Base-by-base conservation (phyloP, 164 flowering plant genomes). In the Chimonanthus praecox region DNA sequence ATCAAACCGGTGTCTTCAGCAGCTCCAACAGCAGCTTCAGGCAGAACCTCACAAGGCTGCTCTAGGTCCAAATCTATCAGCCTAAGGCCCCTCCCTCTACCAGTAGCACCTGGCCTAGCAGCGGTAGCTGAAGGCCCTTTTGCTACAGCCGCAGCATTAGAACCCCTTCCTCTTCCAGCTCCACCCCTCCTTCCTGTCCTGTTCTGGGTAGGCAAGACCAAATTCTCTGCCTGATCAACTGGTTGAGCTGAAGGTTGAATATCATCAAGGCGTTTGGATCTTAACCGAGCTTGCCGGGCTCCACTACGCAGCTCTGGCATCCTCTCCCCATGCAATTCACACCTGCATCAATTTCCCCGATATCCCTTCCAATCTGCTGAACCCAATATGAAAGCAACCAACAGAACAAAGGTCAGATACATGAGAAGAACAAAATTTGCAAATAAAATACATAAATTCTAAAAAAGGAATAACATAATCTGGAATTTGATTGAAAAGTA, bases 291-390 rank as follows among this genome's bases (percentile, higher is more conserved):
- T 72, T 81, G 78, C 74, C 98, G 82, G 64, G 94, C 91, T 87
- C 98, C 95, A 80, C 94, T 93, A 82, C 94, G 85, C 89, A 91
- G 78, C 84, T 91, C 97, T 78, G 95, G 97, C 98, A 94, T 94
- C 83, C 81, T 94, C 89, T 84, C 64, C 88, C 97, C 97, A 94
- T 94, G 85, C 98, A 91, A 87, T 73, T 88, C 82, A 85, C 72
- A 75, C 74, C 69, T 86, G 71, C 76, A 78, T 79, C 51, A 61
- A 72, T 72, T 76, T 78, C 76, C 82, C 63, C 45, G 21, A 67
- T 72, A 73, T 60, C 69, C 81, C 81, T 78, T 73, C 76, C 68
- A 68, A 63, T 71, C 74, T 73, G 47, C 84, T 78, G 77, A 48
- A 18, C 64, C 16, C 64, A 51, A 71, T 8, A 16, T 7, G 20